Conservation (phyloP, 2,329 filamentous ascomycete species). For the Chalaropsis ovoidea region DNA sequence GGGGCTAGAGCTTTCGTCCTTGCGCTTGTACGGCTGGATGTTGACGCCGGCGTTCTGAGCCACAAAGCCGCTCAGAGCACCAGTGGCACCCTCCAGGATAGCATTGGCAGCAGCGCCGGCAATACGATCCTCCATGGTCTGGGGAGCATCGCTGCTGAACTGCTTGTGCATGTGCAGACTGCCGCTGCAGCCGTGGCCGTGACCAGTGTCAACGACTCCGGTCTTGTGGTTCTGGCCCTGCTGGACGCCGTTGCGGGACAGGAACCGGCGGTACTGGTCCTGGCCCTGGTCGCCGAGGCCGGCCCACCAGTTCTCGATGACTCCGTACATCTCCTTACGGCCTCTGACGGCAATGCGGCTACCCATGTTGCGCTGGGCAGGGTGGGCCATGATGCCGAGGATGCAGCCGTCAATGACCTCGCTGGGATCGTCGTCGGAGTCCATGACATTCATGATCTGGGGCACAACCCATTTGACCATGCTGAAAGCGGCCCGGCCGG, state of each 20-base stretch:
- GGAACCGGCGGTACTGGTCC: slow-evolving; percentile 59
- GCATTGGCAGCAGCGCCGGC: slow-evolving; percentile 46
- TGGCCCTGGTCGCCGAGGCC: slow-evolving; percentile 52
- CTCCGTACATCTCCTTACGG: slow-evolving; percentile 65
- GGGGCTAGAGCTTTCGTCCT: slow-evolving; percentile 47
- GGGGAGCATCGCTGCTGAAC: slow-evolving; percentile 37
- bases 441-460: slow-evolving; percentile 79
- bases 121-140: slow-evolving; percentile 47
- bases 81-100: slow-evolving; percentile 49
- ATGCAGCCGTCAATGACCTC: slow-evolving; percentile 67
- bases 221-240: slow-evolving; percentile 76
- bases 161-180: slow-evolving; percentile 70
- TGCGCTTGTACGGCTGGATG: slow-evolving; percentile 31
- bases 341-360: slow-evolving; percentile 62
- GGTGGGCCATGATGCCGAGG: slow-evolving; percentile 76
- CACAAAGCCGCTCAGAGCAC: slow-evolving; percentile 41
- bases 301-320: slow-evolving; percentile 74
- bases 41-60: slow-evolving; percentile 40
- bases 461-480: slow-evolving; percentile 79
- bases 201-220: slow-evolving; percentile 71
- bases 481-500: slow-evolving; percentile 68
- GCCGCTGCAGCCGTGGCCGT: slow-evolving; percentile 70
- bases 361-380: slow-evolving; percentile 61
- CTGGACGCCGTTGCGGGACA: slow-evolving; percentile 68
- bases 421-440: slow-evolving; percentile 62